phyloP scores from a whole-genome alignment of 139 green algal genomes.

The Chlamydomonas asymmetrica region DNA sequence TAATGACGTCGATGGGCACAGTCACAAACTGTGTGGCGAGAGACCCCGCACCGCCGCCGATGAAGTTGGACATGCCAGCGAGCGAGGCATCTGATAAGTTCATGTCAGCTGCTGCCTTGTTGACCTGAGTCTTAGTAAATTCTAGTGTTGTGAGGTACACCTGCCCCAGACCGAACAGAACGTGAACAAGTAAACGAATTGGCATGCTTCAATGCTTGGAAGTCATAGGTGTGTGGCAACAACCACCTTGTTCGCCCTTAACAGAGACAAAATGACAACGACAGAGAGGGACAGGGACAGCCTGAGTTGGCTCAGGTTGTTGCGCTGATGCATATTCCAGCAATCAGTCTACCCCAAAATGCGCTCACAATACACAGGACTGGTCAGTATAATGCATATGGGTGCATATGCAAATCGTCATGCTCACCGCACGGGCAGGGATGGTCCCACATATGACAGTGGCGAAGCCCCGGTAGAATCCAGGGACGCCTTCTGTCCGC shows the following conservation, averaged over 20 bases:
- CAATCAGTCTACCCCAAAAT: too few relatives aligned
- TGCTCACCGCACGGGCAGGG: conserved; percentile 34
- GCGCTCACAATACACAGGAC: background rate
- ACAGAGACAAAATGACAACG: too few relatives aligned
- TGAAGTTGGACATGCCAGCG: conserved; percentile 56
- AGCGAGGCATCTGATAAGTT: conserved; percentile 39
- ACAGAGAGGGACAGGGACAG: too few relatives aligned
- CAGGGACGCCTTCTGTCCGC: conserved; percentile 71
- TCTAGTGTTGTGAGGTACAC: conserved; percentile 84
- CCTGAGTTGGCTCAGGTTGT: too few relatives aligned
- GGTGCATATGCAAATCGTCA: background rate
- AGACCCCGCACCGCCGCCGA: conserved; percentile 68
- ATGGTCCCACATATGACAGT: conserved; percentile 77
- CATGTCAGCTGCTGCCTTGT: conserved; percentile 24
- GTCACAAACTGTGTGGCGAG: conserved; percentile 79
- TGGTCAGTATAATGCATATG: background rate
- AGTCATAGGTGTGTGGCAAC: too few relatives aligned
- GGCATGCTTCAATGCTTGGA: too few relatives aligned
- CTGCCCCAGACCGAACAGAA: too few relatives aligned
- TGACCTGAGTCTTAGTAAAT: conserved; percentile 50
- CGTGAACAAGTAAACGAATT: too few relatives aligned
- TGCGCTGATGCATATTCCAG: too few relatives aligned
- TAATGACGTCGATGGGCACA: conserved; percentile 92
- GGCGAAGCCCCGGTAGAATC: conserved; percentile 89
- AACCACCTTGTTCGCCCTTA: too few relatives aligned